phyloP scores from a whole-genome alignment of 106 monocot species.

The Dioscorea dumetorum region DNA sequence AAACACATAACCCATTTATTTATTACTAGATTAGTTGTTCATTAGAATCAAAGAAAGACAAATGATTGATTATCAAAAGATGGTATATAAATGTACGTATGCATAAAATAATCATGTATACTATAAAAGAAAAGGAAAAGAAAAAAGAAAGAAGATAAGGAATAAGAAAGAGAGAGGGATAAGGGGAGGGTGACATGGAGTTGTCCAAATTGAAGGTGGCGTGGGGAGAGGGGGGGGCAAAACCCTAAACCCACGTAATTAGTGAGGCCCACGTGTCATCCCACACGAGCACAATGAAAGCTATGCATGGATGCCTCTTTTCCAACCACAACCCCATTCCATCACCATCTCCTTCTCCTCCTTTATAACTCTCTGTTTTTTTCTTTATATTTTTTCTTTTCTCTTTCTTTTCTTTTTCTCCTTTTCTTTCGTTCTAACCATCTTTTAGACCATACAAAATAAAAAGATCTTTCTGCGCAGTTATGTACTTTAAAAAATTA shows the following conservation, averaged over 20 bases:
- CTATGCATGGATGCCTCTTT: not conserved
- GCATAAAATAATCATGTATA: too few relatives aligned
- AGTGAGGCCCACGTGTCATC: not conserved
- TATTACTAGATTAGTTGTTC: too few relatives aligned
- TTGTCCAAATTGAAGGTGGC: not conserved
- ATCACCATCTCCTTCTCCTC: too few relatives aligned
- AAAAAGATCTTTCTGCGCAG: not conserved
- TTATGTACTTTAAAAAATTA: not conserved
- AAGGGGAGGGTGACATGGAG: not conserved
- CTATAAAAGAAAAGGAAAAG: too few relatives aligned
- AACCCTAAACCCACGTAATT: not conserved
- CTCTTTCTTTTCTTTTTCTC: not conserved
- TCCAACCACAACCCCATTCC: not conserved
- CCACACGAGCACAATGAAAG: conserved; percentile 1
- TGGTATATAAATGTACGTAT: too few relatives aligned
- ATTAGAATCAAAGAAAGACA: too few relatives aligned
- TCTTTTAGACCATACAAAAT: not conserved
- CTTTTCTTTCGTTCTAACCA: not conserved
- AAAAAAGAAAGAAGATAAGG: too few relatives aligned
- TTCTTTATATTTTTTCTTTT: not conserved
- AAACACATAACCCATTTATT: too few relatives aligned
- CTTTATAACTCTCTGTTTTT: too few relatives aligned
- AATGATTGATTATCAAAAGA: too few relatives aligned
- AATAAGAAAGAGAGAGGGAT: too few relatives aligned
- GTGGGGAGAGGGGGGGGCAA: conserved; percentile 1